Evolutionary conservation across 192 early-diverging fungal genomes (phyloP), one percentile per base, ranked within the genome.

Genomic region (Chytriomyces sp.): DNA sequence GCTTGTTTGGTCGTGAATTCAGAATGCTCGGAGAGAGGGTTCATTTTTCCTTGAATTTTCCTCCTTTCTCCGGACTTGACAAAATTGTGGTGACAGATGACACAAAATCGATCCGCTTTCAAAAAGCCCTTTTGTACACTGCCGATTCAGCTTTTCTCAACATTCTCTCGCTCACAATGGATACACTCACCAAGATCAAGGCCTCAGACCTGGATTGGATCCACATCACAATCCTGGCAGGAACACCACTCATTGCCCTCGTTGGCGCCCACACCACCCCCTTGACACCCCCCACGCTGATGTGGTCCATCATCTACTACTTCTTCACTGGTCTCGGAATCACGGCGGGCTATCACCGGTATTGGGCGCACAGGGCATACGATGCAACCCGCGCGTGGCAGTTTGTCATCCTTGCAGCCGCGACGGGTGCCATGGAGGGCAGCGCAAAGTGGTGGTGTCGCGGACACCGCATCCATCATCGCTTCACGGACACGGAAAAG

Each of bases 191-290:
- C n/a, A n/a, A n/a, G n/a, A n/a, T n/a, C 68, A 78, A 38, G 39
- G 66, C 17, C n/a, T n/a, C n/a, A n/a, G n/a, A n/a, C n/a, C n/a
- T 85, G 40, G 66, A 80, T 66, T 80, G 80, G 81, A 32, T 70
- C 39, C 64, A 75, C 31, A 44, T 72, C 32, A 53, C 39, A 3
- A 59, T 81, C 33, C 71, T 85, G 30, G 69, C 69, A 0, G 59
- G 32, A 39, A 83, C 93, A 14, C 96, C 96, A 28, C 55, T 95
- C 38, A 78, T 94, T 40, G 92, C 91, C 39, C 71, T 95, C 31
- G 95, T 95, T 71, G 92, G 93, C 67, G 44, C 91, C 40, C 71
- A 89, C 32, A 94, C 88, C 52, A 93, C 93, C 17, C 77, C 86
- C 49, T 63, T 96, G 53, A 74, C 75, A 52, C 54, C 54, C 19